Conservation (phyloP, 2,329 filamentous ascomycete genomes). For the Trichoderma sp. region DNA sequence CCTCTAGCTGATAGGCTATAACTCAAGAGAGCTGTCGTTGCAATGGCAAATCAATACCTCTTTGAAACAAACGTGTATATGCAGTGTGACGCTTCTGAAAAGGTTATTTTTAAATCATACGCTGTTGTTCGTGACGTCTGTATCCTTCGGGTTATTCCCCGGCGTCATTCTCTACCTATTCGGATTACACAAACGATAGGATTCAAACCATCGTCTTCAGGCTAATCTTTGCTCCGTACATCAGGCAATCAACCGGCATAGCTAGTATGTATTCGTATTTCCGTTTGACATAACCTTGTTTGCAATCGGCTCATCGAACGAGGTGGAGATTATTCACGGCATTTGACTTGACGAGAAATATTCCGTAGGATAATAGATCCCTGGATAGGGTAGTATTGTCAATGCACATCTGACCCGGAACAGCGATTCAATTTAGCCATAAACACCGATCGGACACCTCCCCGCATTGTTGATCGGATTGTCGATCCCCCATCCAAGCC, state of each 20-base stretch:
- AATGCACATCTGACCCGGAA: neutral
- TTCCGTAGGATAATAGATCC: slow-evolving; percentile 13
- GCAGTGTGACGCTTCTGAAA: neutral
- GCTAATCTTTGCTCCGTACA: neutral
- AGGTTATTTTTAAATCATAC: neutral
- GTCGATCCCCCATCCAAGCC: neutral
- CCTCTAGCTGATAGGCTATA: neutral
- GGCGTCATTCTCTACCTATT: neutral
- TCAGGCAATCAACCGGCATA: neutral
- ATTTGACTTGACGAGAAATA: neutral
- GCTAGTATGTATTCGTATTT: neutral
- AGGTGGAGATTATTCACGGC: neutral
- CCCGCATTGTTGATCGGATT: slow-evolving; percentile 9
- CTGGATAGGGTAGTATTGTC: neutral
- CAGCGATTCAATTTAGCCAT: slow-evolving; percentile 1
- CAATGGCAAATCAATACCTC: fast-evolving
- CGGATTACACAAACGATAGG: neutral
- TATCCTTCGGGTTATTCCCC: neutral
- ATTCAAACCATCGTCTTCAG: neutral
- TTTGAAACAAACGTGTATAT: neutral
- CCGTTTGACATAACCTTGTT: neutral
- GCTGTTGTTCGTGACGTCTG: neutral
- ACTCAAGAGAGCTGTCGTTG: too few species aligned
- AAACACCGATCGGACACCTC: slow-evolving; percentile 1
- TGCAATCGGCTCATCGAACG: neutral